These are phyloP conservation scores for Halophytophthora polymorphica DNA, from an alignment of 352 stramenopile genomes.

Conservation along the genomic window DNA sequence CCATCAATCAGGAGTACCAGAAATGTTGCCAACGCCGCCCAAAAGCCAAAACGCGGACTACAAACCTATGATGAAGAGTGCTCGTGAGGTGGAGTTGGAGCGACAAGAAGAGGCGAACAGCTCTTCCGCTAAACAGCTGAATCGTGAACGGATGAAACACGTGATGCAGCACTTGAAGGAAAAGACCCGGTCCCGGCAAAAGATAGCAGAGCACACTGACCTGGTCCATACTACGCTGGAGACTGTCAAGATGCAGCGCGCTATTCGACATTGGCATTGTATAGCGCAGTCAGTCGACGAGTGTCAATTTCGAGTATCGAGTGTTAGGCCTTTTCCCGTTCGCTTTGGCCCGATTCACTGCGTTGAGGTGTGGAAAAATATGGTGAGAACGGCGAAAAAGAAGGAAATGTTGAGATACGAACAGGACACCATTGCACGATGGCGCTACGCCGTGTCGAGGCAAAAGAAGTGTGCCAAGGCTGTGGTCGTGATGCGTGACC, in stretches of 20 bases:
- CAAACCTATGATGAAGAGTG: constrained; percentile 4
- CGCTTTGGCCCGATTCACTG: constrained; percentile 35
- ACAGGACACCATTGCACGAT: constrained; percentile 22
- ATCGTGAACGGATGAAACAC: constrained; percentile 23
- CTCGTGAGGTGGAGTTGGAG: constrained; percentile 9
- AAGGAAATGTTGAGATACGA: constrained; percentile 24
- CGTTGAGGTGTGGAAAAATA: constrained; percentile 50
- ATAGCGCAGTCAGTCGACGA: constrained; percentile 2
- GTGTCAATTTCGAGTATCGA: constrained; percentile 9
- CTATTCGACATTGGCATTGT: constrained; percentile 12
- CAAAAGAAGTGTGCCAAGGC: constrained; percentile 2
- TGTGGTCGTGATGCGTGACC: constrained; percentile 16
- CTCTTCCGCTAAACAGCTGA: constrained; percentile 34
- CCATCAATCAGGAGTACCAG: no score
- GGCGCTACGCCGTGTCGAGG: constrained; percentile 13
- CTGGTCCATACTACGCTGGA: constrained; percentile 5
- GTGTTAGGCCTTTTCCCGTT: constrained; percentile 29
- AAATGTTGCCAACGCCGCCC: no score
- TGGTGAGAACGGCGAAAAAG: neutral
- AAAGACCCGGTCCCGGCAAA: neutral
- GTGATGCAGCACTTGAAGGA: constrained; percentile 16
- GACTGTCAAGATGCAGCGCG: constrained; percentile 9
- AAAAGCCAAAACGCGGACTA: no score
- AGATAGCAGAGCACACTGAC: constrained; percentile 6
- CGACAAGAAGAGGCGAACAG: constrained; percentile 28